Evolutionary conservation across 2,329 filamentous ascomycete genomes (phyloP), one percentile per base, ranked within the genome.

Genomic region (Elsinoe arachidis): DNA sequence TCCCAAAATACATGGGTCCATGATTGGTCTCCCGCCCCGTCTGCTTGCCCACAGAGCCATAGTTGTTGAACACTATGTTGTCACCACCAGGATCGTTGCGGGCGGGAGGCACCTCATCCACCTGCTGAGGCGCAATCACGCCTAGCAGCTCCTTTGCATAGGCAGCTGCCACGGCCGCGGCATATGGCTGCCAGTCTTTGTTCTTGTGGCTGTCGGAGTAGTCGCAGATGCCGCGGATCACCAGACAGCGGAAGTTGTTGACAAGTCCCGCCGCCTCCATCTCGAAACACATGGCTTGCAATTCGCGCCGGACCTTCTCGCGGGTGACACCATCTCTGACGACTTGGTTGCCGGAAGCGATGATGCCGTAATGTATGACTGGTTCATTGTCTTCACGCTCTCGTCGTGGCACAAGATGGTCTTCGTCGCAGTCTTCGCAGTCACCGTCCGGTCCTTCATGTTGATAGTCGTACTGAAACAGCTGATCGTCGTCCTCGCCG

Each of bases 341-440:
- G 2, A 65, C 43, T 10, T 52, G 9, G 14, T 68, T 59, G 2
- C 54, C 64, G 0, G 65, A 67, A 3, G 65, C 66, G 34, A 67
- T 65, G 7, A 58, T 59, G 11, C 66, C 65, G 12, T 63, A 63
- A 41, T 66, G 63, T 0, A 68, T 23, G 1, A 12, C 21, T 1
- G 57, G 59, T 2, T 54, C 19, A 14, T 5, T 9, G n/a, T 46
- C 19, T 2, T 26, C 10, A 5, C 41, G n/a, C 3, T 12, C 2
- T 1, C 1, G 2, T 46, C 41, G 26, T 2, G 3, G 10, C 2
- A 46, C n/a, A 1, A 46, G 9, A 9, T 46, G 21, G 5, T 26
- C 11, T 2, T 3, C 9, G 17, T 46, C 41, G 10, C 41, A 46
- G 7, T 30, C 21, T 5, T 30, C 21, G 10, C 41, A 46, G 10